These are phyloP conservation scores for Verticillium albo-atrum DNA, from an alignment of 2,329 filamentous ascomycete genomes.

Conservation along the genomic window DNA sequence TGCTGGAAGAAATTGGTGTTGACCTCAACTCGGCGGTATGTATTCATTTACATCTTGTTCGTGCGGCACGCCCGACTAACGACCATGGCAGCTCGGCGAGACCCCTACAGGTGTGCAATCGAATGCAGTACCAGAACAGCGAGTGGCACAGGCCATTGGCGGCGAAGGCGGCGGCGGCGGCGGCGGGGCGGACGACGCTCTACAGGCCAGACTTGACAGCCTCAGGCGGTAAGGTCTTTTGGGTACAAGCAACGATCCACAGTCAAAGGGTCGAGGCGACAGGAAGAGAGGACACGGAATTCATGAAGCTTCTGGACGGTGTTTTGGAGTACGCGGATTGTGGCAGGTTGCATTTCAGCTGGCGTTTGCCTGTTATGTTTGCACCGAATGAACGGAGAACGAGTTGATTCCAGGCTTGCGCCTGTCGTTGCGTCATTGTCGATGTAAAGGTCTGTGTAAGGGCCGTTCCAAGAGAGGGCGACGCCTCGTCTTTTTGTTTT, in stretches of 20 bases:
- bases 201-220: constrained; percentile 90
- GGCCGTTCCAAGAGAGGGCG: not conserved
- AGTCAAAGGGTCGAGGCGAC: not conserved
- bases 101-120: constrained; percentile 82
- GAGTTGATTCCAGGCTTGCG: not conserved
- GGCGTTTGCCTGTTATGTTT: not conserved
- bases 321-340: not conserved
- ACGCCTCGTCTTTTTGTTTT: not conserved
- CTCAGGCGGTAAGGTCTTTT: constrained; percentile 50
- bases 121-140: constrained; percentile 65
- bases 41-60: constrained; percentile 12
- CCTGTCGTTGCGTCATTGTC: not conserved
- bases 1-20: constrained; percentile 93
- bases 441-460: not conserved
- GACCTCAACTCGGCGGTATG: constrained; percentile 86
- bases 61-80: constrained; percentile 15
- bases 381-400: not conserved
- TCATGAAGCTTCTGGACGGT: not conserved
- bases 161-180: constrained; percentile 48
- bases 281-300: not conserved
- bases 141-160: constrained; percentile 83
- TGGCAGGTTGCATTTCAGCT: not conserved
- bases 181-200: constrained; percentile 78
- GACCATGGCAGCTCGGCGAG: constrained; percentile 69
- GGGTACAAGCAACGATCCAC: not conserved